Evolutionary conservation across 2,329 filamentous ascomycete genomes (phyloP), one percentile per base, ranked within the genome.

Genomic region (Xylaria multiplex): DNA sequence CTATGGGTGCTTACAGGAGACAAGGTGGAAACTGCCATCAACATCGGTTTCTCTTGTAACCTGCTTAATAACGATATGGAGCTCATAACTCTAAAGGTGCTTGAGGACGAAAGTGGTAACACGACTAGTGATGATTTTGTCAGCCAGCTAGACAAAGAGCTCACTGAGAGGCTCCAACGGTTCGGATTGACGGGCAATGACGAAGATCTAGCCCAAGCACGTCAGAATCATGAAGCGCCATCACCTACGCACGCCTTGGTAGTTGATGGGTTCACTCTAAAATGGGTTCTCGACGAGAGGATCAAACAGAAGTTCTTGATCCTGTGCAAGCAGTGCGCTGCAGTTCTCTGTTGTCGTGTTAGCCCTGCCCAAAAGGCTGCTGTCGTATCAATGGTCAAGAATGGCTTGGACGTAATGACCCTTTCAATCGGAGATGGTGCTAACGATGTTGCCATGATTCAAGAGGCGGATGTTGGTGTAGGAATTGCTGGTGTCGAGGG

Each of bases 41-140:
- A 99, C 81, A 99, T 99, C 76, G 96, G 96, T 2, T 99, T 98
- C 80, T 99, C 96, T 11, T 99, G 96, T 83, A 99, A 99, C 73
- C 85, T 99, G 37, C 87, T 99, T 62, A 93, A 95, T 80, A 99
- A 97, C 79, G 93, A 97, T 72, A 97, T 99, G 96, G 96, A 99
- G 72, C 83, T 99, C 68, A 92, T 99, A 70, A 88, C 97, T 55
- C 85, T 99, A 72, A 96, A 96, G 76, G 86, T 96, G 35, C 87
- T 92, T 1, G 93, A 97, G 70, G 90, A 93, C 62, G 86, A 90
- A 66, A 76, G 81, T 9, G 81, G 86, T 16, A 74, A 81, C 24
- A 80, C 81, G 0, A 68, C 78, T 0, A 82, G 86, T 30, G 84
- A 86, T 0, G 75, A 78, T 11, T 85, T 85, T 64, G 72, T 91